Evolutionary conservation across 2,329 filamentous ascomycete genomes (phyloP), one percentile per base, ranked within the genome.

Genomic region (Monilinia aucupariae): DNA sequence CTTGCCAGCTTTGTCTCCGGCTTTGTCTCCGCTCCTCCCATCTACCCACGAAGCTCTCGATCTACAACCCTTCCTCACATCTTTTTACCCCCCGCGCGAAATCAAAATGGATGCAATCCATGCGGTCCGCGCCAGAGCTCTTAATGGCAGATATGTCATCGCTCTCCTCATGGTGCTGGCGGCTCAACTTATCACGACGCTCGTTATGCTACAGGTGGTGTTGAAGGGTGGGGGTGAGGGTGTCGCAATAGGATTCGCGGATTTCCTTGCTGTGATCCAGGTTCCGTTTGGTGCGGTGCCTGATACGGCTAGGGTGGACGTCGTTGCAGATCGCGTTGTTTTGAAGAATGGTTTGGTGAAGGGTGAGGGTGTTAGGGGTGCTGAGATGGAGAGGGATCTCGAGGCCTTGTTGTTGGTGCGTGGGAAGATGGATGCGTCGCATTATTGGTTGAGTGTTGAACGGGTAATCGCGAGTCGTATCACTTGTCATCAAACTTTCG

Each of bases 191-290:
- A 12, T 58, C 43, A 5, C 48, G 12, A 43, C 27, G 0, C 1
- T 25, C 4, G 7, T 47, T 13, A 25, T 58, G 54, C n/a, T 47
- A 0, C 41, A 17, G 2, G 25, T 34, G 8, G 48, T 58, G 54
- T 12, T 47, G 2, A 5, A 4, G 2, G n/a, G n/a, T 5, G 4
- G 30, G 1, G 8, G 4, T 12, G 5, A 8, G 0, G 22, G 1
- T 9, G n/a, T 20, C 1, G 30, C 4, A 2, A 17, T 47, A 1
- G 30, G 20, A 0, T 3, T 58, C 2, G 4, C 30, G 1, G 13
- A 25, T 20, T 4, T 20, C 6, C 13, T 34, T 8, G 2, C n/a
- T 2, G 9, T 9, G 0, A 1, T 37, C 1, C 8, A 25, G 9
- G 1, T 4, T 0, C n/a, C 27, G 0, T 34, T 47, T 22, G 7